Conservation (phyloP, 2,329 filamentous ascomycete genomes). For the Colletotrichum horii region DNA sequence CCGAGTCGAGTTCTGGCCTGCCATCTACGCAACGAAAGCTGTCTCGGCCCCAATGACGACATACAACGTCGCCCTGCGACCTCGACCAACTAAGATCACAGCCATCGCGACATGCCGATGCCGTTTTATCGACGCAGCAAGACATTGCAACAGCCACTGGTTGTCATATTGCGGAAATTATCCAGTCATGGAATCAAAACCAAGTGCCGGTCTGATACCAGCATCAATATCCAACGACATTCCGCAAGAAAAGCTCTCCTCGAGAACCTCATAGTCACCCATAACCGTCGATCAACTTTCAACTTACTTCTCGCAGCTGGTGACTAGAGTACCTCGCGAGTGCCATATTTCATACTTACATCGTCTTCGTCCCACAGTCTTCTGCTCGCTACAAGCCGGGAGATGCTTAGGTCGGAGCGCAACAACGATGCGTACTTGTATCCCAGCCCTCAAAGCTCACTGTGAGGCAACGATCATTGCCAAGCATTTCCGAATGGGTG, state of each 20-base stretch:
- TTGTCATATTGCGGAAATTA: background rate
- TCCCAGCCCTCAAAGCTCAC: background rate
- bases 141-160: background rate
- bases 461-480: background rate
- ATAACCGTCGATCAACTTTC: background rate
- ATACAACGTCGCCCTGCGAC: background rate
- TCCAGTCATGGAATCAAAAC: background rate
- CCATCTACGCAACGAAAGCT: background rate
- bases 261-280: background rate
- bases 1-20: background rate
- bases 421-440: background rate
- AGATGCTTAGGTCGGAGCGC: background rate
- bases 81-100: background rate
- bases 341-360: background rate
- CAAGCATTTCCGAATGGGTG: constrained; percentile 1
- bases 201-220: background rate
- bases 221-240: background rate
- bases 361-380: background rate
- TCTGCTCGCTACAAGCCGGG: background rate
- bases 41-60: background rate
- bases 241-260: background rate
- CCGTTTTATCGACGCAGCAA: background rate
- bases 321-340: background rate
- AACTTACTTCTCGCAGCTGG: background rate
- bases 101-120: background rate